phyloP scores from a whole-genome alignment of 805 yeast species.

The Yamadazyma paraphyllophila region DNA sequence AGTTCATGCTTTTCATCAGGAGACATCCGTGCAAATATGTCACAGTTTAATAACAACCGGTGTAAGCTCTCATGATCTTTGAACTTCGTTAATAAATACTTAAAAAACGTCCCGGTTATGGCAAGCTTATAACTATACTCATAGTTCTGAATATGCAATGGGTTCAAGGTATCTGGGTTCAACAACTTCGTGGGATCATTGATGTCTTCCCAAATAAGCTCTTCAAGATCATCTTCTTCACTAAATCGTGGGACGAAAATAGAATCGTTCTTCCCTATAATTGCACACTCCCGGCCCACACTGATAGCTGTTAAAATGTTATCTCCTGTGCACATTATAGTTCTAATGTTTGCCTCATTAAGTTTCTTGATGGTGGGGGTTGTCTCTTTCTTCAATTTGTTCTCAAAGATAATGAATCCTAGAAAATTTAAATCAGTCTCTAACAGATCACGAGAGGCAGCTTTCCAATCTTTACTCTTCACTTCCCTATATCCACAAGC shows the following conservation, averaged over 20 bases:
- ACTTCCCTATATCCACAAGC: slow-evolving; percentile 75
- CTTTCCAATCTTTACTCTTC: slow-evolving; percentile 22
- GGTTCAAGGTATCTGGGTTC: slow-evolving; percentile 62
- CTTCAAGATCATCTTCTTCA: slow-evolving; percentile 37
- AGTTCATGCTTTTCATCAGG: slow-evolving; percentile 98
- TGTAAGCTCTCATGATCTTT: slow-evolving; percentile 41
- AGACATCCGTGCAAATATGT: slow-evolving; percentile 94
- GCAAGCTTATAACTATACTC: slow-evolving; percentile 62
- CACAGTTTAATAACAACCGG: slow-evolving; percentile 64
- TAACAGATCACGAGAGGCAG: slow-evolving; percentile 52
- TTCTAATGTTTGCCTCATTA: slow-evolving; percentile 68
- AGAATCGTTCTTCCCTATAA: slow-evolving; percentile 45
- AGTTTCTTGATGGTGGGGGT: slow-evolving; percentile 57
- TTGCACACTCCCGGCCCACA: slow-evolving; percentile 82
- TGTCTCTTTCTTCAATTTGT: slow-evolving; percentile 76
- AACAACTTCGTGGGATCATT: slow-evolving; percentile 53
- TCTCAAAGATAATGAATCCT: slow-evolving; percentile 92
- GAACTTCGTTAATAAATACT: slow-evolving; percentile 63
- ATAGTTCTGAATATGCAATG: slow-evolving; percentile 26
- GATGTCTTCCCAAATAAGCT: slow-evolving; percentile 66
- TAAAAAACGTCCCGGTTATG: slow-evolving; percentile 89
- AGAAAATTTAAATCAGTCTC: slow-evolving; percentile 70
- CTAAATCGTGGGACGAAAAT: slow-evolving; percentile 58
- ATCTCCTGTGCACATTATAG: slow-evolving; percentile 98
- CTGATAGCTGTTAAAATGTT: slow-evolving; percentile 91